Evolutionary conservation across 1,139 yeast species (phyloP), one percentile per base, ranked within the genome.

Genomic region (Candida freyschussii): DNA sequence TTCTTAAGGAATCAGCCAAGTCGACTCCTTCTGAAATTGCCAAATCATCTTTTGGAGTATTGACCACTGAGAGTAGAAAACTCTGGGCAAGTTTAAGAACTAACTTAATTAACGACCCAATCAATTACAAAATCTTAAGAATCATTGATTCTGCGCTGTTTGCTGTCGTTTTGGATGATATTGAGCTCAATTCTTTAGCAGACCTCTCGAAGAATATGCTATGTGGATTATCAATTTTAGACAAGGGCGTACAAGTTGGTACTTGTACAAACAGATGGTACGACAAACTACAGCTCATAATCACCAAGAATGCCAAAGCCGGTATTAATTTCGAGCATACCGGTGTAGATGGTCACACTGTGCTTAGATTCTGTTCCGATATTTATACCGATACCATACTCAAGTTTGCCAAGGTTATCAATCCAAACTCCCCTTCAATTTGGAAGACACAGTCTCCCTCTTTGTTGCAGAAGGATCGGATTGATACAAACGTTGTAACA

Each of bases 261-360:
- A 86, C 96, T 9, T 86, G 96, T 60, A 83, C 95, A 24, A 87
- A 87, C 59, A 69, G 96, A 56, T 87, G 96, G 96, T 87, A 86
- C 56, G 96, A 87, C 60, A 87, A 87, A 61, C 63, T 87, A 44
- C 96, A 87, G 59, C 70, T 87, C 45, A 87, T 87, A 37, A 77
- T 87, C 33, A 85, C 96, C n/a, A 77, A 78, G 55, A 85, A 86
- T 57, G 95, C 95, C 23, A 84, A 84, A 57, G 95, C 94, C 2
- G 96, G 96, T 24, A 79, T 87, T 48, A 87, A 87, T 57, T 87
- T 87, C 55, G 96, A 87, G 55, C 96, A 87, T 54, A 87, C 96
- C 0, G 96, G 96, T 50, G 94, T 87, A 21, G 96, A 87, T 61
- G 96, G 96, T 36, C 96, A 87, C 56, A 87, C 96, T 0, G 95